Conservation (phyloP, 768 basidiomycete species). For the Mycena floridula region DNA sequence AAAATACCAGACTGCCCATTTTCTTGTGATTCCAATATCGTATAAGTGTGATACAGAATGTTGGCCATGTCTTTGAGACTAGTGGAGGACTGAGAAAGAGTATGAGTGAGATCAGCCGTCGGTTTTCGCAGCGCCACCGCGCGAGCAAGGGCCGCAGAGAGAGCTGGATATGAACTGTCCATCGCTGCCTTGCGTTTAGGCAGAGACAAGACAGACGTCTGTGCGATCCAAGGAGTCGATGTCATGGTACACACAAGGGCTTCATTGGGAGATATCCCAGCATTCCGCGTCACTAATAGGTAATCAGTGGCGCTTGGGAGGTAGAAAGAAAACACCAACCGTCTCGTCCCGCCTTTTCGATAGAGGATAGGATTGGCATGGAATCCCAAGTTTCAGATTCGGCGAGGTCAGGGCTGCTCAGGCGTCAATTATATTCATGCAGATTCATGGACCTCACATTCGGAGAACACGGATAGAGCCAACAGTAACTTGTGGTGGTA, state of each 20-base stretch:
- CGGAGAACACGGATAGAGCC: conserved; percentile 47
- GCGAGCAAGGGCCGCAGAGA: conserved; percentile 23
- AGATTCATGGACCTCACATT: conserved; percentile 32
- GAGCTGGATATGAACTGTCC: conserved; percentile 7
- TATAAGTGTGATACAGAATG: conserved; percentile 40
- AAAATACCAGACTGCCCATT: conserved; percentile 26
- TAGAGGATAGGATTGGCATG: conserved; percentile 37
- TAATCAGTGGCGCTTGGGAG: conserved; percentile 4
- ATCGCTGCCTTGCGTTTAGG: conserved; percentile 25
- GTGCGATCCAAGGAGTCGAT: conserved; percentile 31
- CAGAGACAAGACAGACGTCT: conserved; percentile 36
- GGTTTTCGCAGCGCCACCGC: conserved; percentile 47
- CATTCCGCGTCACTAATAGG: conserved; percentile 50
- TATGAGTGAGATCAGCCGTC: conserved; percentile 56
- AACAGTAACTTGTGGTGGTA: conserved; percentile 35
- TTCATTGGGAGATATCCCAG: conserved; percentile 53
- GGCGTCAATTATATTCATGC: background rate
- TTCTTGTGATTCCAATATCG: conserved; percentile 34
- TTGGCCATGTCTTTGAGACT: conserved; percentile 37
- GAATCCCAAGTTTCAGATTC: conserved; percentile 47
- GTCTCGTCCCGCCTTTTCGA: conserved; percentile 38
- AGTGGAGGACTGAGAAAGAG: conserved; percentile 37
- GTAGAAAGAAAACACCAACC: too few relatives aligned
- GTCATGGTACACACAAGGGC: conserved; percentile 50
- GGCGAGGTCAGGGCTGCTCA: conserved; percentile 43